Conservation (phyloP, 257 asterid species). For the Verbascum thapsus region DNA sequence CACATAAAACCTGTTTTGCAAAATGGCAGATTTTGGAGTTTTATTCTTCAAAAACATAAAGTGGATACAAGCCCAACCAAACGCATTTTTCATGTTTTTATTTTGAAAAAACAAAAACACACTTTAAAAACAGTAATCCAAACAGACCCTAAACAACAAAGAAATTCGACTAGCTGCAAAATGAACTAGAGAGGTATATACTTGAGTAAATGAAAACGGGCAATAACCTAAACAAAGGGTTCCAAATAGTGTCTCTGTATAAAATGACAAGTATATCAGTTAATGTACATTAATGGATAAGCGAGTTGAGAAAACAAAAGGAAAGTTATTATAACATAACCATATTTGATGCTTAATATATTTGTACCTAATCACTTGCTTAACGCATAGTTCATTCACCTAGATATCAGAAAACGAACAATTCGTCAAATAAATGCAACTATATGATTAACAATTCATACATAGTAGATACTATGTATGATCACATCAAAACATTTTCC, state of each 20-base stretch:
- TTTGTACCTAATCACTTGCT: too few species aligned
- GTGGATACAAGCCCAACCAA: too few species aligned
- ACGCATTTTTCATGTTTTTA: too few species aligned
- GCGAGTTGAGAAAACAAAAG: background rate
- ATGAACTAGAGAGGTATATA: background rate
- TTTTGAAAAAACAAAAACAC: too few species aligned
- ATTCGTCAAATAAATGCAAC: background rate
- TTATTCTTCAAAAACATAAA: too few species aligned
- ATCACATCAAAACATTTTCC: background rate
- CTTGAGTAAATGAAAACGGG: background rate
- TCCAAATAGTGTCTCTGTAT: background rate
- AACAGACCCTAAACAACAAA: too few species aligned
- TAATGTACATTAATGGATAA: background rate
- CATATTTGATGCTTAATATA: too few species aligned
- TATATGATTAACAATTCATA: background rate
- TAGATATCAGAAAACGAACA: background rate
- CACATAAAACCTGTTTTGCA: too few species aligned
- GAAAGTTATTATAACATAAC: background rate
- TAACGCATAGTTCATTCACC: constrained; percentile 6
- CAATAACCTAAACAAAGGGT: background rate
- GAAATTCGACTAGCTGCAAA: constrained; percentile 8
- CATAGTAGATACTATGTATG: background rate
- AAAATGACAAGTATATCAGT: constrained; percentile 8
- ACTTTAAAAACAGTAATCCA: too few species aligned
- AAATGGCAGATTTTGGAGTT: too few species aligned